Percentiles rank a stretch among this genome's conserved stretches.
These are phyloP conservation scores for Coniochaeta pulveracea DNA, from an alignment of 2,329 filamentous ascomycete genomes.

Conservation along the genomic window DNA sequence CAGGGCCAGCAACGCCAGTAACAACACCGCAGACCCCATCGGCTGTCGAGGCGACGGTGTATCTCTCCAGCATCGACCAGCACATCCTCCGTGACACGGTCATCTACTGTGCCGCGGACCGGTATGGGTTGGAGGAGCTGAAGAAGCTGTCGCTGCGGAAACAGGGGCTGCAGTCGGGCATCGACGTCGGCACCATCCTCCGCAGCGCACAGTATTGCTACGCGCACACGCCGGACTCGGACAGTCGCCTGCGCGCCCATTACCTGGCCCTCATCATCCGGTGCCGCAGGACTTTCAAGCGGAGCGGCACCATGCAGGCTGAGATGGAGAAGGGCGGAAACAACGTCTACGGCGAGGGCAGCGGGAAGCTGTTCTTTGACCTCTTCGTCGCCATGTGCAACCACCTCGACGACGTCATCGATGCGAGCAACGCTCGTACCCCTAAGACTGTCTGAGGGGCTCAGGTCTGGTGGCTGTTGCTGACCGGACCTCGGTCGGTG, in stretches of 20 bases:
- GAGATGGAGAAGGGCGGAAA: conserved; percentile 85
- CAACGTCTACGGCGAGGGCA: conserved; percentile 21
- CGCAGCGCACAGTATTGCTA: conserved; percentile 92
- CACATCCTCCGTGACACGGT: conserved; percentile 83
- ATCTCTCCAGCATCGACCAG: conserved; percentile 61
- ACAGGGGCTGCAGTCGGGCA: conserved; percentile 86
- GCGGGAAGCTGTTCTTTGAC: conserved; percentile 88
- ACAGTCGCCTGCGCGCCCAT: conserved; percentile 87
- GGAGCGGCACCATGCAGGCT: conserved; percentile 95
- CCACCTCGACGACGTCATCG: conserved; percentile 91
- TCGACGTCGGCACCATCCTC: conserved; percentile 85
- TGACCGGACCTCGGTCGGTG: too few relatives aligned
- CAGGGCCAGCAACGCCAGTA: conserved; percentile 29
- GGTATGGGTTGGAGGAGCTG: conserved; percentile 84
- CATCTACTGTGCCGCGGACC: conserved; percentile 86
- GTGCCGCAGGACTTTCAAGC: conserved; percentile 95
- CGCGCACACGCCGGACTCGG: conserved; percentile 84
- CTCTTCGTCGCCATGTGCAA: conserved; percentile 97
- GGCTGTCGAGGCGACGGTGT: conserved; percentile 65
- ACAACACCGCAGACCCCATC: conserved; percentile 50
- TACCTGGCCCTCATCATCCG: conserved; percentile 96
- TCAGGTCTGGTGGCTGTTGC: too few relatives aligned
- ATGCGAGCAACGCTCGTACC: conserved; percentile 60
- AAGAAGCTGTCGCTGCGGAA: conserved; percentile 87
- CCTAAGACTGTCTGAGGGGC: conserved; percentile 42